Evolutionary conservation across 2,329 filamentous ascomycete genomes (phyloP).

Genomic region (Fusarium illudens): DNA sequence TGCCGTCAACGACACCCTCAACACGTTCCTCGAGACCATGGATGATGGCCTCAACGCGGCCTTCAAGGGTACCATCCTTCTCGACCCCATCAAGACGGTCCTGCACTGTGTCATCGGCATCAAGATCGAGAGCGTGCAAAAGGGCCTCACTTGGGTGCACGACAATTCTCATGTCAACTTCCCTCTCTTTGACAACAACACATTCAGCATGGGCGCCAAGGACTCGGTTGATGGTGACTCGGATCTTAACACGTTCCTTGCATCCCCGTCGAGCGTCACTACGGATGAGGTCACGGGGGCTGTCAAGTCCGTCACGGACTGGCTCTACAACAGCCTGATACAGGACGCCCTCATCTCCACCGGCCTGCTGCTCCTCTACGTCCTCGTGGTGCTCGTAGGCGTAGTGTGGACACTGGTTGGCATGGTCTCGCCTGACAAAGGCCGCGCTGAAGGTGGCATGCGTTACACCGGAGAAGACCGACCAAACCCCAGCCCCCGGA

Average conservation of each 20-base stretch:
- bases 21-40: constrained; percentile 81
- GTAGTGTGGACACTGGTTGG: constrained; percentile 71
- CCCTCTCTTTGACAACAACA: constrained; percentile 79
- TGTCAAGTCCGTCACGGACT: constrained; percentile 72
- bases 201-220: constrained; percentile 82
- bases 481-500: constrained; percentile 39
- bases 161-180: constrained; percentile 86
- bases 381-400: constrained; percentile 79
- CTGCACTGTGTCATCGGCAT: constrained; percentile 87
- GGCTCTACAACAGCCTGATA: constrained; percentile 72
- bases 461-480: constrained; percentile 47
- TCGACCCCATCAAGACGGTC: constrained; percentile 79
- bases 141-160: constrained; percentile 91
- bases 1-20: constrained; percentile 86
- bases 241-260: constrained; percentile 74
- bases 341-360: constrained; percentile 83
- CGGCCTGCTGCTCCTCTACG: constrained; percentile 77
- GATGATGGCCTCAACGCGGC: constrained; percentile 75
- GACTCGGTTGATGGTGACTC: constrained; percentile 66
- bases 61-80: constrained; percentile 84
- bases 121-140: constrained; percentile 85
- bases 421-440: constrained; percentile 67
- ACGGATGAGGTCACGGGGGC: constrained; percentile 84
- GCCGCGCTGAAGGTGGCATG: constrained; percentile 62
- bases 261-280: constrained; percentile 76